These are phyloP conservation scores for Russula abietina DNA, from an alignment of 768 basidiomycete genomes.

Conservation along the genomic window DNA sequence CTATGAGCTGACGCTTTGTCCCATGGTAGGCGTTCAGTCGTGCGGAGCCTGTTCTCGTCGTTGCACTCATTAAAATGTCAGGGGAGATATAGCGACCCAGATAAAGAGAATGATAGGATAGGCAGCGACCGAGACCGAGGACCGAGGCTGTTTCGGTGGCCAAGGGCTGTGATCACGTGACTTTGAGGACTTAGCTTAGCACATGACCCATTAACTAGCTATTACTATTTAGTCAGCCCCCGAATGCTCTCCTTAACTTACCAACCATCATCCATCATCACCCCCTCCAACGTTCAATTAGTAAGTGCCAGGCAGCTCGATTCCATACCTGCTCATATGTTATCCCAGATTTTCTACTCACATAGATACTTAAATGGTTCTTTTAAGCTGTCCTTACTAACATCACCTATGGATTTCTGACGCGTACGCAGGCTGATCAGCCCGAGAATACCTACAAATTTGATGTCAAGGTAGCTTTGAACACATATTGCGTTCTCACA, in stretches of 20 bases:
- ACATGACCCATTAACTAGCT: neutral
- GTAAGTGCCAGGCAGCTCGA: neutral
- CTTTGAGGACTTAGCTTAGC: neutral
- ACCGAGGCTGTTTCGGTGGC: neutral
- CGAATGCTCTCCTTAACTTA: neutral
- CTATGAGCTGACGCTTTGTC: constrained; percentile 23
- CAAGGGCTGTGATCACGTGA: neutral
- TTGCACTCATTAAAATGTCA: constrained; percentile 14
- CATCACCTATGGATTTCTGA: neutral
- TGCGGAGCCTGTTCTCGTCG: constrained; percentile 14
- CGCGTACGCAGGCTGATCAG: constrained; percentile 3
- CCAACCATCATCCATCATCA: constrained; percentile 8
- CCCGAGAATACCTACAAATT: constrained; percentile 59
- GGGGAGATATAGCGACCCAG: constrained; percentile 4
- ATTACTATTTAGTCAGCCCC: neutral
- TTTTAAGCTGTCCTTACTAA: neutral
- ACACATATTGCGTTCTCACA: neutral
- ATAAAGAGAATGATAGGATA: neutral
- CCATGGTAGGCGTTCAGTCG: constrained; percentile 23
- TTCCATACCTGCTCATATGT: neutral
- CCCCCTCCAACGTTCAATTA: neutral
- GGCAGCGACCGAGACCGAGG: neutral
- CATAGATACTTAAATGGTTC: constrained; percentile 11
- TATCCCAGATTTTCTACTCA: neutral
- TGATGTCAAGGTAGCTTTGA: constrained; percentile 62